Percentiles rank a stretch among this genome's conserved stretches.
Evolutionary conservation across 768 basidiomycete species (phyloP).

Genomic region (Pleurotus salmoneostramineus): DNA sequence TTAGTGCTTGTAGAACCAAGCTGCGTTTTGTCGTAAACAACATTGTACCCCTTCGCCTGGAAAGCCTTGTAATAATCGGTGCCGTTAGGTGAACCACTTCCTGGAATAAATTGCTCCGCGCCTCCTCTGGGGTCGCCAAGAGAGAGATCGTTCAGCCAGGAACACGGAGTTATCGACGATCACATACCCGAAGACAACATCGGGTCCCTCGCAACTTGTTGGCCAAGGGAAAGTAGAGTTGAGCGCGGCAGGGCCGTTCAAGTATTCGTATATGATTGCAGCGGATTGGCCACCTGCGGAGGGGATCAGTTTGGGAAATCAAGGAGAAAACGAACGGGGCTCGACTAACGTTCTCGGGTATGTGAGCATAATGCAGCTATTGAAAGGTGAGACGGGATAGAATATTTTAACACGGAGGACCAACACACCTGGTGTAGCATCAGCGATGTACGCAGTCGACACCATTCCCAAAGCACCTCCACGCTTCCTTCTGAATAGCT

Average conservation of each 20-base stretch:
- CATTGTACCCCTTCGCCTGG: conserved; percentile 34
- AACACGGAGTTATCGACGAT: neutral
- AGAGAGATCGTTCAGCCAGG: neutral
- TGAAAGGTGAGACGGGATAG: neutral
- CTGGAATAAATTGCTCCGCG: conserved; percentile 39
- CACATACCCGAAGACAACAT: conserved; percentile 39
- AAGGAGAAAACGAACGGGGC: neutral
- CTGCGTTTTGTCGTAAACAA: conserved; percentile 31
- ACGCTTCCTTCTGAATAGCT: conserved; percentile 35
- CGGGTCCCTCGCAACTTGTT: conserved; percentile 34
- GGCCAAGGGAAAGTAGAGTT: conserved; percentile 35
- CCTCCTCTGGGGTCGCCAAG: conserved; percentile 27
- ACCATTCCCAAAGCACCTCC: conserved; percentile 41
- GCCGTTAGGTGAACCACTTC: conserved; percentile 31
- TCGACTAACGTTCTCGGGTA: conserved; percentile 31
- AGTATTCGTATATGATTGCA: conserved; percentile 32
- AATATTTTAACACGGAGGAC: neutral
- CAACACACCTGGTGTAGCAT: conserved; percentile 36
- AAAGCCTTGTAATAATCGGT: conserved; percentile 39
- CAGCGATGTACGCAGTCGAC: conserved; percentile 40
- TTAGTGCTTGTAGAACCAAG: conserved; percentile 25
- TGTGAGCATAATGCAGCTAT: conserved; percentile 37
- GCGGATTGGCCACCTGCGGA: conserved; percentile 23
- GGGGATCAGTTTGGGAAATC: neutral
- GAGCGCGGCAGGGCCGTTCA: conserved; percentile 26